A percentile compares a stretch with the other conserved stretches of the same genome.
Evolutionary conservation across 2,329 filamentous ascomycete genomes (phyloP).

Genomic region (Nemania bipapillata): DNA sequence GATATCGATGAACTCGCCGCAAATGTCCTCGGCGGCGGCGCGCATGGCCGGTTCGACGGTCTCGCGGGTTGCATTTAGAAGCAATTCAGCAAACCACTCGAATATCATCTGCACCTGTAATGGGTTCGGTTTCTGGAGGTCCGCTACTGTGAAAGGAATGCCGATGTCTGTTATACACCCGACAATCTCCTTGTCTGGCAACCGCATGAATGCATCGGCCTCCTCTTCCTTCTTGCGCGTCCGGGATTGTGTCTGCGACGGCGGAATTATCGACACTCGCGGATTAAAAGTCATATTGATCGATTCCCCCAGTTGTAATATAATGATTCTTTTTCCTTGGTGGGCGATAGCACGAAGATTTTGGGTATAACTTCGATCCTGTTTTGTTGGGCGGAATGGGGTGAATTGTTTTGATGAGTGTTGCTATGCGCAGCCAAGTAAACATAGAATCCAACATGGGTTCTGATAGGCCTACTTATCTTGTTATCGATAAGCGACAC

Average conservation of each 20-base stretch:
- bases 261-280: slow-evolving; percentile 70
- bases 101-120: slow-evolving; percentile 97
- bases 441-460: slow-evolving; percentile 22
- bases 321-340: not conserved
- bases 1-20: slow-evolving; percentile 84
- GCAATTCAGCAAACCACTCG: slow-evolving; percentile 94
- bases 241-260: slow-evolving; percentile 63
- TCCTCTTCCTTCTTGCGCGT: slow-evolving; percentile 69
- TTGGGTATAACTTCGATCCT: not conserved
- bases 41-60: slow-evolving; percentile 95
- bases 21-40: slow-evolving; percentile 87
- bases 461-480: slow-evolving; percentile 26
- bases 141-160: slow-evolving; percentile 84
- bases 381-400: not conserved
- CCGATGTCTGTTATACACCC: slow-evolving; percentile 98
- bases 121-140: slow-evolving; percentile 93
- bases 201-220: slow-evolving; percentile 68
- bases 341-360: not conserved
- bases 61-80: slow-evolving; percentile 92
- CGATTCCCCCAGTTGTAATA: not conserved
- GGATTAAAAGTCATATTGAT: slow-evolving; percentile 66
- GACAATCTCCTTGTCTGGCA: slow-evolving; percentile 82
- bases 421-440: slow-evolving; percentile 33
- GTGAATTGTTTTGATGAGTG: slow-evolving; percentile 34
- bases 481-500: slow-evolving; percentile 27